These are phyloP conservation scores for Anthostomella pinea DNA, from an alignment of 2,329 filamentous ascomycete species.

Conservation along the genomic window DNA sequence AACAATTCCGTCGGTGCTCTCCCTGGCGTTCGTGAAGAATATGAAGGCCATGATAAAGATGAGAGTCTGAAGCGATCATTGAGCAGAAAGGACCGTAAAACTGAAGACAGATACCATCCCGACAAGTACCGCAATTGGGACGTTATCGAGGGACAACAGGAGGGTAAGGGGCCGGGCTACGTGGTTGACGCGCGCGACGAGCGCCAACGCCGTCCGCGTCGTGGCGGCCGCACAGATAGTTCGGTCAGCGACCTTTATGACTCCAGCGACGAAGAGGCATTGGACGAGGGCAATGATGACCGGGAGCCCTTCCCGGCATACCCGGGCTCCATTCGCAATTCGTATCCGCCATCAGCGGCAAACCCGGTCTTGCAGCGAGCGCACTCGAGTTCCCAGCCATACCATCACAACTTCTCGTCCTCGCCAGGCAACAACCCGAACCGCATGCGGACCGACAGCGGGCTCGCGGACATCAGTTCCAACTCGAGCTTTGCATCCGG, in stretches of 20 bases:
- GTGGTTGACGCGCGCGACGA: constrained; percentile 16
- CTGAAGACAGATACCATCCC: constrained; percentile 28
- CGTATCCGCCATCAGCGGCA: no score
- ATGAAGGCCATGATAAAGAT: no score
- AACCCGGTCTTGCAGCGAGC: no score
- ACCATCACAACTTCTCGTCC: constrained; percentile 15
- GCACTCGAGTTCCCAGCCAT: constrained; percentile 13
- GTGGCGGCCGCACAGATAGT: constrained; percentile 23
- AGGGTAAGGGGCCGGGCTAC: constrained; percentile 19
- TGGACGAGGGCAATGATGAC: constrained; percentile 3
- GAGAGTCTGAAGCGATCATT: no score
- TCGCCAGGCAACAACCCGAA: constrained; percentile 4
- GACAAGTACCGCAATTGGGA: constrained; percentile 34
- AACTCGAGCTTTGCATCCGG: neutral
- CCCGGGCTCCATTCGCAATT: no score
- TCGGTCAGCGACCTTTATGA: constrained; percentile 28
- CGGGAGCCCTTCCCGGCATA: constrained; percentile 11
- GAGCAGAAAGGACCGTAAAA: constrained; percentile 15
- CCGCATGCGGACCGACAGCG: constrained; percentile 14
- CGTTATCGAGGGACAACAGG: constrained; percentile 20
- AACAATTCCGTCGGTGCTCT: no score
- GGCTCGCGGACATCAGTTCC: constrained; percentile 3
- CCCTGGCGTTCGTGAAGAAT: no score
- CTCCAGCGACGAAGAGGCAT: constrained; percentile 22
- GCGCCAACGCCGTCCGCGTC: no score